Evolutionary conservation across 2,329 filamentous ascomycete genomes (phyloP).

Genomic region (Lasiodiplodia sp.): DNA sequence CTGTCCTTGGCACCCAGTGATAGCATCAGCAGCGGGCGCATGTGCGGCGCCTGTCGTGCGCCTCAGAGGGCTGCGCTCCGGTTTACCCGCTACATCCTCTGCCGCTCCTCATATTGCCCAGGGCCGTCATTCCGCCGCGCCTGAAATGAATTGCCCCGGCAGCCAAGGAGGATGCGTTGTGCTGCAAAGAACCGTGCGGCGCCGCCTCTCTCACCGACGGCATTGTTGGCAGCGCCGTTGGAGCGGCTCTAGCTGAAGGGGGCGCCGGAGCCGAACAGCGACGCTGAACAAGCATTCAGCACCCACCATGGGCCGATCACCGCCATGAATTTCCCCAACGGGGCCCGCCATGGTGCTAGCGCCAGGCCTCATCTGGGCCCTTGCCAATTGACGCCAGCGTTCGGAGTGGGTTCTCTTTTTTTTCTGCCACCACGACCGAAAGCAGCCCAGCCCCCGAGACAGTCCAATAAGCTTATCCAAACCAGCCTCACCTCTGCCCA

Average conservation of each 20-base stretch:
- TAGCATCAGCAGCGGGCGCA: neutral
- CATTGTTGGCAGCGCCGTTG: neutral
- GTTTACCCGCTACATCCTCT: neutral
- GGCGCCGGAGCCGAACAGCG: conserved; percentile 10
- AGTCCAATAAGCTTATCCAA: conserved; percentile 26
- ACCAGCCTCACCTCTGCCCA: conserved; percentile 7
- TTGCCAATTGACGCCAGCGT: conserved; percentile 15
- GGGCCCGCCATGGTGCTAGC: neutral
- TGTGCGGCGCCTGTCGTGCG: neutral
- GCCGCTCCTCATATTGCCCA: neutral
- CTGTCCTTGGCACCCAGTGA: conserved; percentile 6
- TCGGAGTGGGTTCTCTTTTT: conserved; percentile 11
- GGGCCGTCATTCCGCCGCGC: neutral
- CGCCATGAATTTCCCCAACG: conserved; percentile 23
- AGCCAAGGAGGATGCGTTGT: neutral
- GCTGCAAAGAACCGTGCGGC: neutral
- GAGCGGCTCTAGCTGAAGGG: conserved; percentile 21
- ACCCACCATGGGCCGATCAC: conserved; percentile 23
- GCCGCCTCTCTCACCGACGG: conserved; percentile 5
- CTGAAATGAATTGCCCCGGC: neutral
- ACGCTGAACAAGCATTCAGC: conserved; percentile 21
- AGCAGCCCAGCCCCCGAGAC: conserved; percentile 13
- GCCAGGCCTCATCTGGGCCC: neutral
- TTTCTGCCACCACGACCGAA: conserved; percentile 7
- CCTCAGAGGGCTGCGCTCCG: neutral